phyloP scores from a whole-genome alignment of 257 asterid species.

The Forsythia viridissima region DNA sequence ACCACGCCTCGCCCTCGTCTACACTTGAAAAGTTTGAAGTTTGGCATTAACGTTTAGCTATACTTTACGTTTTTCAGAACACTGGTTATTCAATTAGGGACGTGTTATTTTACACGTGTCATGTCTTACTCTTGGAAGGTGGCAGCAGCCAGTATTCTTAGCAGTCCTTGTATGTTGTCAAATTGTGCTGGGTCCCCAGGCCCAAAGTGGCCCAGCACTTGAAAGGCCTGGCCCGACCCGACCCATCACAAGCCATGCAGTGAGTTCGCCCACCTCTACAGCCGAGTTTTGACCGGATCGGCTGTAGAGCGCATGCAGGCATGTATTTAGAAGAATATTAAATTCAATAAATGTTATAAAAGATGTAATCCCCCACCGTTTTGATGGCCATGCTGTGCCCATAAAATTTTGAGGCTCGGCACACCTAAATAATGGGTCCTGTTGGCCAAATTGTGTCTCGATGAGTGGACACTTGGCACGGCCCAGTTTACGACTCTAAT shows the following conservation, averaged over 20 bases:
- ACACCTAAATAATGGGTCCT: not conserved
- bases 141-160: not conserved
- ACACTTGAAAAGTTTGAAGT: no score
- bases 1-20: no score
- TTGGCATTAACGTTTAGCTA: no score
- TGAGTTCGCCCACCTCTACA: not conserved
- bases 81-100: not conserved
- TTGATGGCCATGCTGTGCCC: not conserved
- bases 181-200: not conserved
- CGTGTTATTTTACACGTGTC: not conserved
- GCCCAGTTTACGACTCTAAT: not conserved
- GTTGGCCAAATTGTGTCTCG: not conserved
- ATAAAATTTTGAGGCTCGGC: no score
- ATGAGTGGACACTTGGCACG: not conserved
- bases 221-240: not conserved
- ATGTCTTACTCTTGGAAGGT: not conserved
- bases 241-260: not conserved
- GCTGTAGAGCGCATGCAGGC: not conserved
- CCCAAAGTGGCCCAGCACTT: not conserved
- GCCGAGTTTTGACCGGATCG: not conserved
- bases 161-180: not conserved
- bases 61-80: no score
- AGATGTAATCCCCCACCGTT: not conserved
- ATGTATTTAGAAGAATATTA: no score
- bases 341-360: not conserved